phyloP scores from a whole-genome alignment of 768 basidiomycete genomes.

The Psilocybe subaeruginosa region DNA sequence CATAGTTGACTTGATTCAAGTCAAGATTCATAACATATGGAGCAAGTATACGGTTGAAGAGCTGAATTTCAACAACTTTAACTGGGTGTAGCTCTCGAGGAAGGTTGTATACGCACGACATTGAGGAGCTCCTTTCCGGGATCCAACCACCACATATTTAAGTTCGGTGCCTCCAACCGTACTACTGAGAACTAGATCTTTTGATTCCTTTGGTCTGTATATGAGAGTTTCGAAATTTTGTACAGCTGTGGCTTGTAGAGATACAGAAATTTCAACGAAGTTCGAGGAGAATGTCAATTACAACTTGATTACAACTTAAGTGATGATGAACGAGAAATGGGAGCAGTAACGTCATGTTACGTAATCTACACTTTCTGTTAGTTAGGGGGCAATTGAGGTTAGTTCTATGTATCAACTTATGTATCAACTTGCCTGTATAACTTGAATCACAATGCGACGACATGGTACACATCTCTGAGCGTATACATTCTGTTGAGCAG shows the following conservation, averaged over 20 bases:
- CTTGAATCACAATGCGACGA: too few relatives aligned
- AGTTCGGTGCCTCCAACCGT: neutral
- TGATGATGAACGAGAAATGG: neutral
- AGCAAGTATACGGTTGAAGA: slow-evolving; percentile 90
- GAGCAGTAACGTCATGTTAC: slow-evolving; percentile 27
- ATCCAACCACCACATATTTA: slow-evolving; percentile 82
- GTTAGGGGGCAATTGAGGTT: too few relatives aligned
- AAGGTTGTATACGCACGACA: slow-evolving; percentile 51
- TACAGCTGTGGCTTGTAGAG: neutral
- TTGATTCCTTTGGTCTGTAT: too few relatives aligned
- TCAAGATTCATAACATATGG: slow-evolving; percentile 98
- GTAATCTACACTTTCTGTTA: slow-evolving; percentile 11
- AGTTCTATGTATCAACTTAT: too few relatives aligned
- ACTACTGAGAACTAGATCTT: neutral
- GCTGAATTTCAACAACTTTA: slow-evolving; percentile 32
- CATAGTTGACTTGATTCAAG: slow-evolving; percentile 92
- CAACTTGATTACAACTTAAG: slow-evolving; percentile 4
- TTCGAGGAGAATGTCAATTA: neutral
- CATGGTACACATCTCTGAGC: too few relatives aligned
- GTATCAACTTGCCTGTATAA: too few relatives aligned
- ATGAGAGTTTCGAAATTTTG: neutral
- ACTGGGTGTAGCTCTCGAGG: neutral
- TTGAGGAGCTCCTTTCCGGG: slow-evolving; percentile 85
- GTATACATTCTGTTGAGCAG: too few relatives aligned
- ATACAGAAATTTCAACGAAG: neutral